These are phyloP conservation scores for Boeremia exigua DNA, from an alignment of 2,329 filamentous ascomycete species.

Conservation along the genomic window DNA sequence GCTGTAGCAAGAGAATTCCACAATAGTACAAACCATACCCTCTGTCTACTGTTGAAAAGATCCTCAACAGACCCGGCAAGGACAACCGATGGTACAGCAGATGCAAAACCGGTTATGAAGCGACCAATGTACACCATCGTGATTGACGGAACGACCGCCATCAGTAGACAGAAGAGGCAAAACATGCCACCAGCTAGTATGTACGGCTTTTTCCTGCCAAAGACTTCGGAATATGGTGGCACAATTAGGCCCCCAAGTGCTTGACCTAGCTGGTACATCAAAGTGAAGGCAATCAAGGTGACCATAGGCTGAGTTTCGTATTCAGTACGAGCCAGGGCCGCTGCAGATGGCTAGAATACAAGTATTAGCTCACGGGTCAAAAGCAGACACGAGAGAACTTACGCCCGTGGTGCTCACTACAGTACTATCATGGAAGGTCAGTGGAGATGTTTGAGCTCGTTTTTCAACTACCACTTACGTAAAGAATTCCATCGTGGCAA, in stretches of 20 bases:
- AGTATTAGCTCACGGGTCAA: neutral
- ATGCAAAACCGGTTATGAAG: neutral
- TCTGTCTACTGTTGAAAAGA: neutral
- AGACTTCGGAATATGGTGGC: constrained; percentile 3
- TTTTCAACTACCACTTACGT: neutral
- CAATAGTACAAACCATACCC: neutral
- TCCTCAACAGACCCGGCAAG: neutral
- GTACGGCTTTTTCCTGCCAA: constrained; percentile 8
- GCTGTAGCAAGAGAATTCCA: neutral
- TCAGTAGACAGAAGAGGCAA: constrained; percentile 1
- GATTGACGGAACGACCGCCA: neutral
- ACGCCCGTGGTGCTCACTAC: constrained; percentile 1
- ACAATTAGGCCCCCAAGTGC: neutral
- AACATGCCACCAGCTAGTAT: neutral
- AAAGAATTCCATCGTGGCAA: constrained; percentile 1
- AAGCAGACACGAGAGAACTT: neutral
- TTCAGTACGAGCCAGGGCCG: neutral
- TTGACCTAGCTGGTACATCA: constrained; percentile 5
- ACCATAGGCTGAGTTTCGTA: neutral
- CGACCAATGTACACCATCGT: neutral
- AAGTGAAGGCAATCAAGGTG: neutral
- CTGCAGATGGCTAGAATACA: neutral
- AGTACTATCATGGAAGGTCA: neutral
- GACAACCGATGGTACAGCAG: constrained; percentile 2
- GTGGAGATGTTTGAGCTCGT: neutral